phyloP scores from a whole-genome alignment of 202 grass and related monocot species.

The Saccharum hybrid region DNA sequence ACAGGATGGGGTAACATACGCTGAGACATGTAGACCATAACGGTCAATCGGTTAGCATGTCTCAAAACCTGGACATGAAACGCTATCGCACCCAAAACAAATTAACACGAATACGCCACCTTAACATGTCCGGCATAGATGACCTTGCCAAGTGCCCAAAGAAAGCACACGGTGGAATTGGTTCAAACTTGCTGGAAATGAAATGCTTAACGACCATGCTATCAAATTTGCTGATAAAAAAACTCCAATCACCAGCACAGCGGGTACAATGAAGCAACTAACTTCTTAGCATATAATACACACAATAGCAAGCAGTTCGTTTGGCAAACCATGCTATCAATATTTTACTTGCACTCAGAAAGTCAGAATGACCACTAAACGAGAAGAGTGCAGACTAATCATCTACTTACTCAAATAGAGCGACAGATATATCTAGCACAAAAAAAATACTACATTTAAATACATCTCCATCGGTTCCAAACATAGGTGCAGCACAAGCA shows the following conservation, averaged over 20 bases:
- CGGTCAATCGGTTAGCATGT: too few relatives aligned
- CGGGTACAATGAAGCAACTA: background rate
- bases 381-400: slow-evolving; percentile 12
- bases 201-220: background rate
- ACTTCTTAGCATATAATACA: background rate
- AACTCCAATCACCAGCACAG: background rate
- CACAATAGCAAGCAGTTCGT: background rate
- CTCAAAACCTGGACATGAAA: too few relatives aligned
- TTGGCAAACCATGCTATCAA: background rate
- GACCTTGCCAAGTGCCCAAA: background rate
- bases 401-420: slow-evolving; percentile 6
- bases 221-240: background rate
- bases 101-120: too few relatives aligned
- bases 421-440: slow-evolving; percentile 38
- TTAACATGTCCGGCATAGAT: background rate
- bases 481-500: slow-evolving; percentile 10
- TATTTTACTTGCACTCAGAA: background rate
- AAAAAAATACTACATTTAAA: slow-evolving; percentile 39
- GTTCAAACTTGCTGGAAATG: background rate
- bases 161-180: background rate
- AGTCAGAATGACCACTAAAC: background rate
- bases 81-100: too few relatives aligned
- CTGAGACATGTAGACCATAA: too few relatives aligned
- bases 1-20: too few relatives aligned
- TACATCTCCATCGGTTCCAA: slow-evolving; percentile 12